Base-by-base conservation (phyloP, 495 filamentous ascomycete genomes). In the Hyaloscypha variabilis region DNA sequence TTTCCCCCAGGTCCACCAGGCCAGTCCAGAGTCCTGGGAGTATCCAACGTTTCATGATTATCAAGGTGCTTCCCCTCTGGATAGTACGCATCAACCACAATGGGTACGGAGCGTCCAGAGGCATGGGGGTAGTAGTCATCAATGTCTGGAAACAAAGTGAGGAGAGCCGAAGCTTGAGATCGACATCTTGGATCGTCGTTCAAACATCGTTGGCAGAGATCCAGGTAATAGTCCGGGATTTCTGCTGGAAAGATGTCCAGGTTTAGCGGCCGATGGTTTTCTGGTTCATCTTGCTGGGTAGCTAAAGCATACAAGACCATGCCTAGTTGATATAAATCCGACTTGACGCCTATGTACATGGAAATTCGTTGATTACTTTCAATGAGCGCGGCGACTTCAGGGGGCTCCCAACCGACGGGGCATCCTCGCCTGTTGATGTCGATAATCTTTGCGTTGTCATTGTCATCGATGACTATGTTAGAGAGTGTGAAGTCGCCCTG, bases 261-360 rank as follows among this genome's bases (percentile, higher is more conserved):
- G 19, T 74, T 71, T 63, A 98, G 75, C 1, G 95, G 95, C n/a
- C 91, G 85, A 50, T 80, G 83, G 58, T 89, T 85, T 73, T 99
- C 95, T 5, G 95, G 95, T 69, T 99, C 95, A 69, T 97, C 95
- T 46, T 92, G 84, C 66, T 91, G 85, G 67, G 88, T 91, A 3
- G 92, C 94, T 39, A 99, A 78, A 8, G 92, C 93, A 93, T 94
- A 99, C 3, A 99, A 82, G 1, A 96, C 94, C 96, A 99, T 99
- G 28, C 95, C 95, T 3, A 98, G 82, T 71, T 99, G 95, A 71
- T 88, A 99, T 2, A 98, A 81, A 75, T 99, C 95, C 0, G 94
- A 96, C 76, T 98, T 99, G 76, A 97, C 92, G 6, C 95, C 95
- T 74, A 99, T 98, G 73, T 97, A 97, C 91, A 99, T 97, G 29